A percentile compares a stretch with the other conserved stretches of the same genome.
phyloP scores from a whole-genome alignment of 176 grass and related monocot species.

The Triticum dicoccoides region DNA sequence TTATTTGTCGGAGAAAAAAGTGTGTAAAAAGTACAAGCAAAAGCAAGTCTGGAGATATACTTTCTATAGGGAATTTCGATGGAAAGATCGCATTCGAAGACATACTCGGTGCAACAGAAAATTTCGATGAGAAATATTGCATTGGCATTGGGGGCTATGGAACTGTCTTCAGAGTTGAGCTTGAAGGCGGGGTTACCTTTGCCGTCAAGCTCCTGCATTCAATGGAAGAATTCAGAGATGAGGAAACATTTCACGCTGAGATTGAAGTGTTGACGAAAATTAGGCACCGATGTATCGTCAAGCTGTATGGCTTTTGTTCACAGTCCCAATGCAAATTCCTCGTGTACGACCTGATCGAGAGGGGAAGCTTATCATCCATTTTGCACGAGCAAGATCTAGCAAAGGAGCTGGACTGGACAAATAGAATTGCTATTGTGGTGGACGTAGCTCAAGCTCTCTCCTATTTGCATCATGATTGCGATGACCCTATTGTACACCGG shows the following conservation, averaged over 20 bases:
- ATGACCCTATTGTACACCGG: too few species aligned
- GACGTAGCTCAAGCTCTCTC: constrained; percentile 2
- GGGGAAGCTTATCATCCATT: constrained; percentile 16
- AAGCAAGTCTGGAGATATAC: neutral
- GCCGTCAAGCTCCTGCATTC: constrained; percentile 30
- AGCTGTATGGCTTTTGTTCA: constrained; percentile 25
- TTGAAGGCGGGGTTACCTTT: neutral
- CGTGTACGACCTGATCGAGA: constrained; percentile 31
- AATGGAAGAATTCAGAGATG: neutral
- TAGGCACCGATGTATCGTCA: constrained; percentile 36
- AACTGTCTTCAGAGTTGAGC: constrained; percentile 19
- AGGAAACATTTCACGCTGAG: constrained; percentile 20
- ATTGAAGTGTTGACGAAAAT: constrained; percentile 21
- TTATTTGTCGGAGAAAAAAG: too few species aligned
- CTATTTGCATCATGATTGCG: too few species aligned
- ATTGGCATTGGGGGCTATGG: constrained; percentile 16
- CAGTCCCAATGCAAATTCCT: constrained; percentile 20
- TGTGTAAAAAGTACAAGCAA: neutral
- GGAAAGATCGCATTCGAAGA: constrained; percentile 10
- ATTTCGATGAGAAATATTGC: constrained; percentile 35
- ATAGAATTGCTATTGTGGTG: neutral
- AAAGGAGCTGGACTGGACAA: neutral
- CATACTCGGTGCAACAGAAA: constrained; percentile 20
- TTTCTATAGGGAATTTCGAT: constrained; percentile 19
- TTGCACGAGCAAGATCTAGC: constrained; percentile 12